Percentiles rank a stretch among this genome's conserved stretches.
Evolutionary conservation across 768 basidiomycete species (phyloP).

Genomic region (Lentinula detonsa): DNA sequence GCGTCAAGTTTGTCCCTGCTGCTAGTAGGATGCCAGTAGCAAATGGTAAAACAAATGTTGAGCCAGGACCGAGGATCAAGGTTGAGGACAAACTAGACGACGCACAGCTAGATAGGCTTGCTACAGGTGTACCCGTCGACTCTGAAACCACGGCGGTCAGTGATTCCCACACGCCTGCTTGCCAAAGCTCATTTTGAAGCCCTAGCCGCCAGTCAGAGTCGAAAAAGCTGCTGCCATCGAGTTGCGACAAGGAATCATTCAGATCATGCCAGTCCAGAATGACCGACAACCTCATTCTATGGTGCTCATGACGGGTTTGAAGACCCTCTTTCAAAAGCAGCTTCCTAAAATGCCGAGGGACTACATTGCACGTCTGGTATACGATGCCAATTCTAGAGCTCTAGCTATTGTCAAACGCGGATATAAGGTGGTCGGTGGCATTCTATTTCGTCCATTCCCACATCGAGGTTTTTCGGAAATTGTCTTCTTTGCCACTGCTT

Average conservation of each 20-base stretch:
- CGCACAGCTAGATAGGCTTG: conserved; percentile 67
- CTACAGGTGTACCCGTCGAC: conserved; percentile 78
- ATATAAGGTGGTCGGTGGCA: conserved; percentile 94
- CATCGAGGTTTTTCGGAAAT: conserved; percentile 96
- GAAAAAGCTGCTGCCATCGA: conserved; percentile 82
- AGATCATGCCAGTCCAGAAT: conserved; percentile 80
- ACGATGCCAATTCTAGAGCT: conserved; percentile 86
- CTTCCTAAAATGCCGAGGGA: conserved; percentile 98
- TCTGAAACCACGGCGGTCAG: conserved; percentile 45
- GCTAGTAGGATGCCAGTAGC: conserved; percentile 12
- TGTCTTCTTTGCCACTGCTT: conserved; percentile 96
- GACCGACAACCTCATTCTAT: conserved; percentile 69
- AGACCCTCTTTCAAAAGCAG: conserved; percentile 95
- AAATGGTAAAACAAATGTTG: conserved; percentile 48
- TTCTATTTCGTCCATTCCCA: conserved; percentile 94
- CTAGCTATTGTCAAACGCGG: conserved; percentile 95
- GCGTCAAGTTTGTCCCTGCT: conserved; percentile 32
- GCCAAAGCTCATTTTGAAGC: conserved; percentile 6
- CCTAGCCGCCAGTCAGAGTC: conserved; percentile 46
- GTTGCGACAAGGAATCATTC: conserved; percentile 76
- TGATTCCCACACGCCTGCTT: conserved; percentile 5
- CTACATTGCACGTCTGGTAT: conserved; percentile 94
- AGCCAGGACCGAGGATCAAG: conserved; percentile 51
- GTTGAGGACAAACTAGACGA: conserved; percentile 79
- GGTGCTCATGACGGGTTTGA: conserved; percentile 89